Evolutionary conservation across 768 basidiomycete species (phyloP), one percentile per base, ranked within the genome.

Genomic region (Gymnopilus dilepis): DNA sequence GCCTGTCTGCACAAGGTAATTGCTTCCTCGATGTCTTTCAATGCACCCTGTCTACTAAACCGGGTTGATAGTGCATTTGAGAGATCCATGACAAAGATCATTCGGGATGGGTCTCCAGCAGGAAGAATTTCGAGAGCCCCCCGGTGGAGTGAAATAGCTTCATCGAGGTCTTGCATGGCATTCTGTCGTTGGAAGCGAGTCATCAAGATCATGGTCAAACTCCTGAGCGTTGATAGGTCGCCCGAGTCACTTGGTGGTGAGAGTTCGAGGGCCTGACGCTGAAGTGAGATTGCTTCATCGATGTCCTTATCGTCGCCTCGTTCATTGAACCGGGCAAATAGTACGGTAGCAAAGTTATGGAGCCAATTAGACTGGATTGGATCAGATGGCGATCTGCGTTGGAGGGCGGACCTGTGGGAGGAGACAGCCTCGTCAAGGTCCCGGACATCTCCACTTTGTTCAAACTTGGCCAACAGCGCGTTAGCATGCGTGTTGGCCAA

Each of bases 21-120:
- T 4, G 62, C 52, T 31, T 59, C 58, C n/a, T 64, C 58, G 7
- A 64, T 22, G 22, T 56, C 58, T 2, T 34, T 28, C n/a, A 17
- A 47, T 12, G 26, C 11, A 37, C 52, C 53, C 12, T 3, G 37
- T 51, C 41, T n/a, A 28, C 56, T 3, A 43, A 64, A 64, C 12
- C 31, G 48, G 3, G 42, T 31, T 3, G 6, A 26, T 21, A 64
- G 52, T 11, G 19, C 24, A 40, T 19, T 13, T 19, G 58, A 58
- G 19, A 56, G 53, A 40, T 58, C 53, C 17, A 5, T 52, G 19
- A 59, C 11, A 7, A 34, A 33, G 7, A 4, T n/a, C 3, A 41
- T 15, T 13, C 56, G 62, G 15, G 6, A 9, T 5, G 48, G 56
- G 30, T 63, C 50, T 4, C 24, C 33, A 12, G 30, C 2, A 24